A percentile compares a stretch with the other conserved stretches of the same genome.
These are phyloP conservation scores for Starmerella cellae DNA, from an alignment of 805 yeast genomes.

Conservation along the genomic window DNA sequence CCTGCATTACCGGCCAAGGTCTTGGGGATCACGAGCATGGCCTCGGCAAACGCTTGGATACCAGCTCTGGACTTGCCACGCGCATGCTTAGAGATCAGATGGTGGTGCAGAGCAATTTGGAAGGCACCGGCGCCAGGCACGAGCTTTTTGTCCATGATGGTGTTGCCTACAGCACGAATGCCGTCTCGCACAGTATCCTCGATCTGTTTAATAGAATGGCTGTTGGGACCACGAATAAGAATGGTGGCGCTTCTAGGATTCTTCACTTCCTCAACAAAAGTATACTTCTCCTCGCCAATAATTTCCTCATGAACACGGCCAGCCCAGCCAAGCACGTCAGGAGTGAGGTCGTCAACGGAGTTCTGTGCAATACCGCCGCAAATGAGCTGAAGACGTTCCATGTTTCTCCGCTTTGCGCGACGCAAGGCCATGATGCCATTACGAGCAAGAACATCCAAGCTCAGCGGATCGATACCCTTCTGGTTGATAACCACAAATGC, in stretches of 20 bases:
- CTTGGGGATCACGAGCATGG: slow-evolving; percentile 81
- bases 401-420: slow-evolving; percentile 96
- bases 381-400: slow-evolving; percentile 93
- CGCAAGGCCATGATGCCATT: slow-evolving; percentile 87
- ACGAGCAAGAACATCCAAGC: slow-evolving; percentile 83
- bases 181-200: slow-evolving; percentile 98
- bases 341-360: slow-evolving; percentile 82
- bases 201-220: slow-evolving; percentile 77
- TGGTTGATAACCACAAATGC: slow-evolving; percentile 93
- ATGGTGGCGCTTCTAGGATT: slow-evolving; percentile 88
- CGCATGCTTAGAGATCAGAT: slow-evolving; percentile 46
- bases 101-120: slow-evolving; percentile 67
- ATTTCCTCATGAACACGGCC: slow-evolving; percentile 86
- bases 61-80: slow-evolving; percentile 87
- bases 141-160: slow-evolving; percentile 67
- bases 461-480: slow-evolving; percentile 98
- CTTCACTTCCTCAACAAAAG: slow-evolving; percentile 76
- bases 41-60: slow-evolving; percentile 85
- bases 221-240: slow-evolving; percentile 84
- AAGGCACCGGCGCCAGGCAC: slow-evolving; percentile 98
- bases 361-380: slow-evolving; percentile 98
- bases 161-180: slow-evolving; percentile 83
- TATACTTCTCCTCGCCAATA: slow-evolving; percentile 94
- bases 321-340: slow-evolving; percentile 69
- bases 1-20: slow-evolving; percentile 88